phyloP scores from a whole-genome alignment of 768 basidiomycete genomes.

The Sporobolomyces phaffii region DNA sequence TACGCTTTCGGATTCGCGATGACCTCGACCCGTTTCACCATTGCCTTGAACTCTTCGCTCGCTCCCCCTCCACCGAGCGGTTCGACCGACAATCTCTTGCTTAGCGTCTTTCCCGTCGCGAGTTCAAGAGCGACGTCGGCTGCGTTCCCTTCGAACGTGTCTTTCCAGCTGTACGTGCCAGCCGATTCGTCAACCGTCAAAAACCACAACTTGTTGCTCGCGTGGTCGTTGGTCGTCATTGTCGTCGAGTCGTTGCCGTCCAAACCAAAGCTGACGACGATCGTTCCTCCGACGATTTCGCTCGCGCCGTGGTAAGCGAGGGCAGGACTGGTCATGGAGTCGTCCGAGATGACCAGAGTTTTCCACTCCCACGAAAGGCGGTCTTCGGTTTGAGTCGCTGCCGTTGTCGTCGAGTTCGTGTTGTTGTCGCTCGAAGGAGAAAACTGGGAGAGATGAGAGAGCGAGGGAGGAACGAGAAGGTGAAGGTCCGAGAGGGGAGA shows the following conservation, averaged over 20 bases:
- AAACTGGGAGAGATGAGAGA: not conserved
- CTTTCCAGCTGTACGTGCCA: constrained; percentile 20
- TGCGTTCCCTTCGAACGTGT: constrained; percentile 16
- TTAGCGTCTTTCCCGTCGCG: not conserved
- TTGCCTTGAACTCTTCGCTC: not conserved
- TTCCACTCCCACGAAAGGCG: constrained; percentile 21
- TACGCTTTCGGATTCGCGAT: constrained; percentile 25
- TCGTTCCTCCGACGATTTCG: not conserved
- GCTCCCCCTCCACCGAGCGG: not conserved
- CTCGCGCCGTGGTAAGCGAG: constrained; percentile 37
- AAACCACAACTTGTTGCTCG: constrained; percentile 31
- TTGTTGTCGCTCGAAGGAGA: not conserved
- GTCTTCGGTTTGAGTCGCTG: too few species aligned
- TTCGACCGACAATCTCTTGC: not conserved
- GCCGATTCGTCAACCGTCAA: constrained; percentile 24
- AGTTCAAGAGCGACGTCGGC: too few species aligned
- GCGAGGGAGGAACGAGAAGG: constrained; percentile 20
- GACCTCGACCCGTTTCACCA: constrained; percentile 10
- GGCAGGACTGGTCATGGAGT: constrained; percentile 14
- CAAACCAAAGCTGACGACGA: constrained; percentile 40
- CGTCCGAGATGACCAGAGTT: constrained; percentile 5
- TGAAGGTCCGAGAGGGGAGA: constrained; percentile 8
- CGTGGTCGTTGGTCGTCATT: too few species aligned
- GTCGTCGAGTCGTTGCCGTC: too few species aligned
- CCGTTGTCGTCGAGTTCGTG: not conserved